Evolutionary conservation across 208 protist genomes (phyloP).

Genomic region (Zelonia costaricensis): DNA sequence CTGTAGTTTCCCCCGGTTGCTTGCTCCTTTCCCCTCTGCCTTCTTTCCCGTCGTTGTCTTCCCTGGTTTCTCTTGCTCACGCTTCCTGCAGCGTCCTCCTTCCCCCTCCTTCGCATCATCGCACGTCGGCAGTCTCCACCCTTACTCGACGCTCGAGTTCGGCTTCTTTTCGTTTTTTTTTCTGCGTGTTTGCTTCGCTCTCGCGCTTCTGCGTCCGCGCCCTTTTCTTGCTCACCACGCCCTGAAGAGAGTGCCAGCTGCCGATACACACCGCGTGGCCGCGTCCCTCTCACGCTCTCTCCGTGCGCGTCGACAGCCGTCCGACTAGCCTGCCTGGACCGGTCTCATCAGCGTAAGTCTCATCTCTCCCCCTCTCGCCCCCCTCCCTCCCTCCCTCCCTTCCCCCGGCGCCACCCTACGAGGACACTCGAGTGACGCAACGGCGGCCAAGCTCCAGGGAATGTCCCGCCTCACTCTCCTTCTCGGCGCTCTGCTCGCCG

Average conservation of each 20-base stretch:
- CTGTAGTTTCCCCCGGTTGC: accelerated
- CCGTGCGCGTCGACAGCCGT: no score
- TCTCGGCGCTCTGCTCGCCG: slow-evolving; percentile 27
- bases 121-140: no score
- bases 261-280: no score
- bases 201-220: no score
- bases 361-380: not conserved
- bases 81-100: not conserved
- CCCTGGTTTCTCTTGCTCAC: accelerated
- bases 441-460: slow-evolving; percentile 1
- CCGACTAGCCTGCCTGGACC: no score
- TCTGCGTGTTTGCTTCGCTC: not conserved
- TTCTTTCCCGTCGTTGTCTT: not conserved
- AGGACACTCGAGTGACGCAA: no score
- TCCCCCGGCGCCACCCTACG: no score
- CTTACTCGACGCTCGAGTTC: not conserved
- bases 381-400: not conserved
- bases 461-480: not conserved
- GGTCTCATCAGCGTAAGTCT: no score
- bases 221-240: no score
- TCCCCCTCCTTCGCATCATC: not conserved
- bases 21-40: not conserved
- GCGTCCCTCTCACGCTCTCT: no score
- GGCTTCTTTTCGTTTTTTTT: not conserved
- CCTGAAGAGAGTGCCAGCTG: no score